These are phyloP conservation scores for Sonneratia caseolaris DNA, from an alignment of 345 rosid species.

Conservation along the genomic window DNA sequence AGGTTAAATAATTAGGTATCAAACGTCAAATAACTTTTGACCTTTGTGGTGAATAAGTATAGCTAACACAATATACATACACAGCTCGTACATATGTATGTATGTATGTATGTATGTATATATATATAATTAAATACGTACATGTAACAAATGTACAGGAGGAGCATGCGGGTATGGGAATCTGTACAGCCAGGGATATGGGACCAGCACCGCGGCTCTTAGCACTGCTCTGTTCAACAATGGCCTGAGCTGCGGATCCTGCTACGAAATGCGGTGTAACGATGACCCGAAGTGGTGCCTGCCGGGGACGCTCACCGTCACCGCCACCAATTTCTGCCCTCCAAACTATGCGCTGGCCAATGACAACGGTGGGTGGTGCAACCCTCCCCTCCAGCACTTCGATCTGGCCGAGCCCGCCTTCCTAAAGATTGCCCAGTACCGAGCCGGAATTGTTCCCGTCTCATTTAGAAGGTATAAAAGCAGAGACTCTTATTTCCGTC, in stretches of 20 bases:
- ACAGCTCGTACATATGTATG: too few relatives aligned
- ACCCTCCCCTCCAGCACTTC: conserved; percentile 96
- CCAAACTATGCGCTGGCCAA: conserved; percentile 63
- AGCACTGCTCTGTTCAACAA: conserved; percentile 73
- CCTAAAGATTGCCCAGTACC: conserved; percentile 83
- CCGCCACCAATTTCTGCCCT: conserved; percentile 85
- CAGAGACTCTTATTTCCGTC: too few relatives aligned
- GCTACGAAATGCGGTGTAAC: conserved; percentile 61
- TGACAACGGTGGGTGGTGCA: conserved; percentile 97
- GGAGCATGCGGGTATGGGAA: conserved; percentile 81
- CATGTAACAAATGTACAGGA: conserved; percentile 21
- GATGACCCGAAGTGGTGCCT: conserved; percentile 66
- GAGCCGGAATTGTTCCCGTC: conserved; percentile 88
- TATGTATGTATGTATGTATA: too few relatives aligned
- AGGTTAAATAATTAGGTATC: background rate
- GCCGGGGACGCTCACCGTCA: conserved; percentile 46
- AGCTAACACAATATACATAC: too few relatives aligned
- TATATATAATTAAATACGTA: background rate
- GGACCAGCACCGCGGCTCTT: conserved; percentile 66
- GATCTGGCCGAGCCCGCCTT: conserved; percentile 95
- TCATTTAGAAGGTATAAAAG: conserved; percentile 60
- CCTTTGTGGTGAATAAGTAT: too few relatives aligned
- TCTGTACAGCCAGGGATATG: conserved; percentile 64
- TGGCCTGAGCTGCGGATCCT: conserved; percentile 68
- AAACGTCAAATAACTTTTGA: background rate